Percentiles rank a stretch among this genome's conserved stretches.
Evolutionary conservation across 2,329 filamentous ascomycete genomes (phyloP).

Genomic region (Sporothrix inflata): DNA sequence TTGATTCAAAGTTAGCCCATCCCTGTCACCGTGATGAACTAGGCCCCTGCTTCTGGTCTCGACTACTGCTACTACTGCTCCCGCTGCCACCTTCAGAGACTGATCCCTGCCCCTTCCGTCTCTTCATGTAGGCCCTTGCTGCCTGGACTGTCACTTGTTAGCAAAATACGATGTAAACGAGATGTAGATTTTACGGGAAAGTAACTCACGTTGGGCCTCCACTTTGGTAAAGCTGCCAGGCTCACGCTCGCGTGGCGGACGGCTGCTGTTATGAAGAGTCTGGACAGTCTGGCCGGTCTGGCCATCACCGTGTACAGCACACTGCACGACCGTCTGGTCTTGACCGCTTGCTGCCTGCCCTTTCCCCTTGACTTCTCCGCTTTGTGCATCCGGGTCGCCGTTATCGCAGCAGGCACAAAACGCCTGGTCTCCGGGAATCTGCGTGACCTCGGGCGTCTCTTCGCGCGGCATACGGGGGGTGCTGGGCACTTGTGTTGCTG

Average conservation of each 20-base stretch:
- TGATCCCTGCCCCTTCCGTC: constrained; percentile 4
- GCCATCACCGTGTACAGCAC: neutral
- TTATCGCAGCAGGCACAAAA: constrained; percentile 8
- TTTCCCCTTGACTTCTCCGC: neutral
- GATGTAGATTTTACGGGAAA: neutral
- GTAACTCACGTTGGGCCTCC: constrained; percentile 25
- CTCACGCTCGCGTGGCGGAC: neutral
- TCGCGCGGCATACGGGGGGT: neutral
- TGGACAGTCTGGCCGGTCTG: neutral
- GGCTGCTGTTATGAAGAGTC: neutral
- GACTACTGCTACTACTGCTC: neutral
- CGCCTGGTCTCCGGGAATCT: neutral
- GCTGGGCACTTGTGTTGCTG: neutral
- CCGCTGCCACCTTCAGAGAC: neutral
- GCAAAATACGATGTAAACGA: neutral
- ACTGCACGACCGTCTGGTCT: neutral
- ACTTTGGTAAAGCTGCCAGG: constrained; percentile 13
- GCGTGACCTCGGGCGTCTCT: neutral
- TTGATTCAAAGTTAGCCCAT: too few species aligned
- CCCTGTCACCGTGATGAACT: neutral
- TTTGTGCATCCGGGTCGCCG: neutral
- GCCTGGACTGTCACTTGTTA: constrained; percentile 16
- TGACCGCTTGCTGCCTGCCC: neutral
- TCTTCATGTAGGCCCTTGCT: constrained; percentile 20
- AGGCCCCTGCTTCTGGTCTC: neutral